Conservation (phyloP, 208 protist species). For the Porcisia deanei region DNA sequence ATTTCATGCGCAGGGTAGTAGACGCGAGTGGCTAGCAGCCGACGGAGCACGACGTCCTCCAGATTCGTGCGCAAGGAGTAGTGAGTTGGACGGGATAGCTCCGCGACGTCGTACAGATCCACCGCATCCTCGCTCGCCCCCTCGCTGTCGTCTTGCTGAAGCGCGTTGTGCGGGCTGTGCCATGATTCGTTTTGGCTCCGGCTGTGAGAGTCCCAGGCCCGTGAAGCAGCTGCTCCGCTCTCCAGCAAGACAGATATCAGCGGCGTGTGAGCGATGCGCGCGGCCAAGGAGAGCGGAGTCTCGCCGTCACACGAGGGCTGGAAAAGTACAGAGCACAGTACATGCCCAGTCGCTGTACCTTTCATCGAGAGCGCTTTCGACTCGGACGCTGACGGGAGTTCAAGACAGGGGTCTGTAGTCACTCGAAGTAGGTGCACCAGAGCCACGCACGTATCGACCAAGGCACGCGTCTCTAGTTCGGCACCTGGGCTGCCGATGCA, state of each 20-base stretch:
- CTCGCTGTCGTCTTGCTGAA: not conserved
- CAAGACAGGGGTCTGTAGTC: not conserved
- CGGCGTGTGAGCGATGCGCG: constrained; percentile 49
- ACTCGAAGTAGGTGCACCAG: constrained; percentile 17
- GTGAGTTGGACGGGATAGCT: not conserved
- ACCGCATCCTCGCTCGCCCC: not conserved
- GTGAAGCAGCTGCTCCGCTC: constrained; percentile 8
- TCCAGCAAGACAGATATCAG: constrained; percentile 41
- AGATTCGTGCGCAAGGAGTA: constrained; percentile 30
- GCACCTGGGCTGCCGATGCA: constrained; percentile 33
- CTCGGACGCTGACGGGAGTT: not conserved
- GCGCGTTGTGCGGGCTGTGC: not conserved
- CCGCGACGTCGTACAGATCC: constrained; percentile 6
- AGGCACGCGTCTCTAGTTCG: constrained; percentile 30
- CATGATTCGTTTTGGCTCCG: not conserved
- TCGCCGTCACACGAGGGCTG: constrained; percentile 42
- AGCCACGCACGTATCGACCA: constrained; percentile 27
- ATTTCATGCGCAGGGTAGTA: constrained; percentile 74
- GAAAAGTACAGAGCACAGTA: constrained; percentile 29
- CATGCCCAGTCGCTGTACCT: not conserved
- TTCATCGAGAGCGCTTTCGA: not conserved
- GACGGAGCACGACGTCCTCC: constrained; percentile 31
- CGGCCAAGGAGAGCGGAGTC: constrained; percentile 66
- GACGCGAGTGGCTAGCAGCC: constrained; percentile 54
- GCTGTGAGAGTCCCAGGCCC: not conserved